phyloP scores from a whole-genome alignment of 257 asterid species.

The Capsicum pubescens region DNA sequence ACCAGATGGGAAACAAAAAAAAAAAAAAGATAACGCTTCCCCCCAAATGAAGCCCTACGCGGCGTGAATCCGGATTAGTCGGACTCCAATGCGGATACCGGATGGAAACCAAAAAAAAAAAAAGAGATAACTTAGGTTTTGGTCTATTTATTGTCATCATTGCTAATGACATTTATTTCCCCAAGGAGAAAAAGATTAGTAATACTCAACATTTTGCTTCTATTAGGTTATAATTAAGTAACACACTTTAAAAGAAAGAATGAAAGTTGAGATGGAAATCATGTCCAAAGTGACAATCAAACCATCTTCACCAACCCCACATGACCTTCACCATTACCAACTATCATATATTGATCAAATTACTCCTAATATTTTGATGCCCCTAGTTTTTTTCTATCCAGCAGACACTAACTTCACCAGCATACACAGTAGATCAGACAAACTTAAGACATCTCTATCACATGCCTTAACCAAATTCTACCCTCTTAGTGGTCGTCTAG shows the following conservation, averaged over 20 bases:
- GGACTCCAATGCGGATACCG: no score
- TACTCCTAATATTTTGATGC: slow-evolving; percentile 38
- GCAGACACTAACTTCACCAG: slow-evolving; percentile 29
- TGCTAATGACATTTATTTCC: not conserved
- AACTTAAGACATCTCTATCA: slow-evolving; percentile 53
- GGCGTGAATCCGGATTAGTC: no score
- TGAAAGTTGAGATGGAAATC: slow-evolving; percentile 40
- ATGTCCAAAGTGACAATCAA: slow-evolving; percentile 44
- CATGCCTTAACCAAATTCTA: slow-evolving; percentile 43
- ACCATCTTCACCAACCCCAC: slow-evolving; percentile 55
- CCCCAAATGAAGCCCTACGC: no score
- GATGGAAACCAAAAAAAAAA: no score
- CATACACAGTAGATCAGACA: slow-evolving; percentile 28
- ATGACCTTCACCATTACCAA: slow-evolving; percentile 35
- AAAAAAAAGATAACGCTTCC: no score
- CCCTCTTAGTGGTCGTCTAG: slow-evolving; percentile 60
- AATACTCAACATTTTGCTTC: not conserved
- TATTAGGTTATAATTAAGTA: no score
- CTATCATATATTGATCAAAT: slow-evolving; percentile 63
- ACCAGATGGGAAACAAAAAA: no score
- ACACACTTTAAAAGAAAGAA: not conserved
- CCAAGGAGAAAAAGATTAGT: not conserved
- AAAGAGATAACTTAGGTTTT: not conserved
- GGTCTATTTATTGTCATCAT: not conserved
- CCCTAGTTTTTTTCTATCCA: slow-evolving; percentile 51